Evolutionary conservation across 345 rosid species (phyloP).

Genomic region (Sonneratia alba): DNA sequence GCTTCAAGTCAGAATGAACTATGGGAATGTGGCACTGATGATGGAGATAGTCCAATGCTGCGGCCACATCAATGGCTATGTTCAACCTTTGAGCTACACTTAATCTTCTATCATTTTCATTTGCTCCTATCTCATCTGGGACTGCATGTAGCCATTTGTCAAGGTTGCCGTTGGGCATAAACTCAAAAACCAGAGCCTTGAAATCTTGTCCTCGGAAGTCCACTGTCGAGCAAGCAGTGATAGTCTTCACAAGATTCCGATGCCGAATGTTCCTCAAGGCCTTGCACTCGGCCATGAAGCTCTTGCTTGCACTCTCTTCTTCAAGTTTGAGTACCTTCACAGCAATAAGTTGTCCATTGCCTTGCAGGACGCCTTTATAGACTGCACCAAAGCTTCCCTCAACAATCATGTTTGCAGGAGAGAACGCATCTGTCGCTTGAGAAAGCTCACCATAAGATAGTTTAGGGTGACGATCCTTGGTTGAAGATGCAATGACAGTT

Average conservation of each 20-base stretch:
- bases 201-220: conserved; percentile 31
- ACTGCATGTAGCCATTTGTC: conserved; percentile 11
- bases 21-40: not conserved
- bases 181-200: conserved; percentile 18
- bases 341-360: conserved; percentile 1
- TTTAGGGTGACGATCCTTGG: not conserved
- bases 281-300: conserved; percentile 15
- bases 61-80: conserved; percentile 10
- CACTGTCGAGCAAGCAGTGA: conserved; percentile 14
- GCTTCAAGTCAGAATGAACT: conserved; percentile 16
- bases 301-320: conserved; percentile 10
- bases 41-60: conserved; percentile 14
- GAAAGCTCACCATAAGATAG: conserved; percentile 11
- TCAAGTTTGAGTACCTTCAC: conserved; percentile 18
- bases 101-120: not conserved
- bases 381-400: conserved; percentile 13
- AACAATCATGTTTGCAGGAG: conserved; percentile 10
- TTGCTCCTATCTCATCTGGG: not conserved
- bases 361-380: conserved; percentile 8
- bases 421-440: conserved; percentile 17
- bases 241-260: conserved; percentile 13
- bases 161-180: conserved; percentile 18
- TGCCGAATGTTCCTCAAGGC: conserved; percentile 14
- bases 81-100: conserved; percentile 1
- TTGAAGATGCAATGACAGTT: not conserved